Evolutionary conservation across 306 rosid species (phyloP).

Genomic region (Inga laurina): DNA sequence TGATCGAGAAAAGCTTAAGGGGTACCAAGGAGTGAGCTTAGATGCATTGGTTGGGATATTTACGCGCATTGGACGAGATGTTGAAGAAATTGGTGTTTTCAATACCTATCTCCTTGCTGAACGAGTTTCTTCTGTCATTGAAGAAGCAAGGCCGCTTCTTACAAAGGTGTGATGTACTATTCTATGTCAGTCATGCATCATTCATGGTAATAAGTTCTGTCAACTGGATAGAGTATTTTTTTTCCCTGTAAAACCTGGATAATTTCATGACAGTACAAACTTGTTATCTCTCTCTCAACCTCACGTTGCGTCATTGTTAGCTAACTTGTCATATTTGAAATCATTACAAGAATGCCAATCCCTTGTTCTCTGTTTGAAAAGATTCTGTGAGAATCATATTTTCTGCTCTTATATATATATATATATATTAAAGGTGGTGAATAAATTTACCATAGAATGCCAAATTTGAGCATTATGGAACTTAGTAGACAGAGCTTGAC

Average conservation of each 20-base stretch:
- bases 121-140: slow-evolving; percentile 71
- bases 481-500: slow-evolving; percentile 6
- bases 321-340: background rate
- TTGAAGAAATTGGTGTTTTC: slow-evolving; percentile 80
- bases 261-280: background rate
- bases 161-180: slow-evolving; percentile 72
- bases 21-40: slow-evolving; percentile 84
- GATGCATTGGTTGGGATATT: slow-evolving; percentile 84
- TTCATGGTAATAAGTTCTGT: slow-evolving; percentile 12
- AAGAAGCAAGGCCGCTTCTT: slow-evolving; percentile 91
- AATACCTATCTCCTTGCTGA: slow-evolving; percentile 69
- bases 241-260: slow-evolving; percentile 13
- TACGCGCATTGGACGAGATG: slow-evolving; percentile 83
- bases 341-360: background rate
- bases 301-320: background rate
- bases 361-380: slow-evolving; percentile 12
- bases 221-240: slow-evolving; percentile 9
- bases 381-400: background rate
- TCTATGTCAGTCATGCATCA: slow-evolving; percentile 30
- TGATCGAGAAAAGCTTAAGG: slow-evolving; percentile 78
- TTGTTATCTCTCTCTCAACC: background rate
- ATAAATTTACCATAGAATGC: background rate
- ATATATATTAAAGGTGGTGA: slow-evolving; percentile 1
- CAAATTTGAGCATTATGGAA: slow-evolving; percentile 14
- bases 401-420: background rate